Conservation (phyloP, 768 basidiomycete genomes). For the Cyathus striatus region DNA sequence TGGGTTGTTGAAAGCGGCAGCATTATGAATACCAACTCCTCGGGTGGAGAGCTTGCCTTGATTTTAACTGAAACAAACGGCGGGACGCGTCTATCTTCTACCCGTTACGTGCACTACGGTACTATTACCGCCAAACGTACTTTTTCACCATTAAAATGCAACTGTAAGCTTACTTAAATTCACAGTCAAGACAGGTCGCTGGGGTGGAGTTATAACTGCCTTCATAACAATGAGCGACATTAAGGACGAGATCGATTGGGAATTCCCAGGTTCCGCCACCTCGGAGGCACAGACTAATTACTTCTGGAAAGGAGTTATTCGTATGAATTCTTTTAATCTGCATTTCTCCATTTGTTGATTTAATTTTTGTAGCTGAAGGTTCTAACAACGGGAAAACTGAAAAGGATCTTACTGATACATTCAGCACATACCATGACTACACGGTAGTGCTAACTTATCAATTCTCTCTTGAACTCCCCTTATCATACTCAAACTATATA, state of each 20-base stretch:
- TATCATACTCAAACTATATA: slow-evolving; percentile 18
- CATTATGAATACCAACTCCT: slow-evolving; percentile 57
- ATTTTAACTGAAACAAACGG: slow-evolving; percentile 65
- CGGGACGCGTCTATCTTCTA: slow-evolving; percentile 75
- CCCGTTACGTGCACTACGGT: slow-evolving; percentile 80
- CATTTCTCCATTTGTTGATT: background rate
- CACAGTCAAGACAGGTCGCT: slow-evolving; percentile 72
- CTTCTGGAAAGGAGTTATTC: slow-evolving; percentile 72
- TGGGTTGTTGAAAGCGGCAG: slow-evolving; percentile 69
- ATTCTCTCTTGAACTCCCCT: background rate
- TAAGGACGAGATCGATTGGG: slow-evolving; percentile 88
- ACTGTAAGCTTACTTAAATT: background rate
- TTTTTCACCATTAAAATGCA: slow-evolving; percentile 5
- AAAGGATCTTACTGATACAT: slow-evolving; percentile 56
- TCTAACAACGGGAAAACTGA: slow-evolving; percentile 44
- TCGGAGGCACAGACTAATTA: slow-evolving; percentile 73
- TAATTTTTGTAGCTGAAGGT: slow-evolving; percentile 23
- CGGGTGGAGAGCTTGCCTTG: slow-evolving; percentile 62
- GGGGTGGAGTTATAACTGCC: slow-evolving; percentile 79
- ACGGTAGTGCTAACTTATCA: slow-evolving; percentile 41
- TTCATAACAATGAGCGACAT: slow-evolving; percentile 83
- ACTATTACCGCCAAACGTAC: slow-evolving; percentile 60
- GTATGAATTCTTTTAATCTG: slow-evolving; percentile 30
- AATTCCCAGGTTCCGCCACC: slow-evolving; percentile 63
- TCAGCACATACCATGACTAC: slow-evolving; percentile 67